Conservation (phyloP, 768 basidiomycete species). For the Pisolithus albus region DNA sequence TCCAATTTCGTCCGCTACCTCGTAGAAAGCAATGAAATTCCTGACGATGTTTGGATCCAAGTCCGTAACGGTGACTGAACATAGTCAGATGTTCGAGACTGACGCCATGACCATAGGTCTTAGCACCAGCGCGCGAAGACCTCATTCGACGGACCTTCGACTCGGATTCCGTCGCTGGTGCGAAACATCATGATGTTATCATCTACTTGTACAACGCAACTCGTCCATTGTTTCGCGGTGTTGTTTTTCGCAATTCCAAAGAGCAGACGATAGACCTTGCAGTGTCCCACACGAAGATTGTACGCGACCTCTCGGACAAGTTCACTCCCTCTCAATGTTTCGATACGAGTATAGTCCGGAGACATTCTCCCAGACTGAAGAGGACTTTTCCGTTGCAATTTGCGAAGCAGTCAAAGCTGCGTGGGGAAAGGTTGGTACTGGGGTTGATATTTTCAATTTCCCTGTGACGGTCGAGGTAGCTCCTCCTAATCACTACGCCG, state of each 20-base stretch:
- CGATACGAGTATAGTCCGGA: slow-evolving; percentile 98
- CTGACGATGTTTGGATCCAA: slow-evolving; percentile 96
- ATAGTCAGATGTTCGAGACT: not conserved
- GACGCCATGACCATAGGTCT: slow-evolving; percentile 50
- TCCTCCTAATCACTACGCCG: slow-evolving; percentile 97
- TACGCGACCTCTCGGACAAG: slow-evolving; percentile 80
- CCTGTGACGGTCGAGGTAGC: slow-evolving; percentile 97
- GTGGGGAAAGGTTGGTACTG: slow-evolving; percentile 83
- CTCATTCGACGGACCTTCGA: slow-evolving; percentile 88
- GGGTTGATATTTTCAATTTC: slow-evolving; percentile 91
- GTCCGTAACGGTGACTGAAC: slow-evolving; percentile 41
- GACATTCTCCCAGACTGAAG: slow-evolving; percentile 96
- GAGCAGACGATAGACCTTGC: slow-evolving; percentile 89
- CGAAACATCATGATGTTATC: slow-evolving; percentile 87
- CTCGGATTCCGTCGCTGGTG: slow-evolving; percentile 80
- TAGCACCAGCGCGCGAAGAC: slow-evolving; percentile 94
- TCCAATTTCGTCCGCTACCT: slow-evolving; percentile 87
- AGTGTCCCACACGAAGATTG: slow-evolving; percentile 76
- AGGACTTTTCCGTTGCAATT: slow-evolving; percentile 87
- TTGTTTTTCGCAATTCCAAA: slow-evolving; percentile 94
- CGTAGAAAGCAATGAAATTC: slow-evolving; percentile 76
- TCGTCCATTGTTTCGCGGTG: slow-evolving; percentile 80
- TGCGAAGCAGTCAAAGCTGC: slow-evolving; percentile 89
- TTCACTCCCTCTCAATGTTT: slow-evolving; percentile 73
- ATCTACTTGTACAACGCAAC: slow-evolving; percentile 99